Conservation (phyloP, 495 filamentous ascomycete species). For the Aspergillus campestris region DNA sequence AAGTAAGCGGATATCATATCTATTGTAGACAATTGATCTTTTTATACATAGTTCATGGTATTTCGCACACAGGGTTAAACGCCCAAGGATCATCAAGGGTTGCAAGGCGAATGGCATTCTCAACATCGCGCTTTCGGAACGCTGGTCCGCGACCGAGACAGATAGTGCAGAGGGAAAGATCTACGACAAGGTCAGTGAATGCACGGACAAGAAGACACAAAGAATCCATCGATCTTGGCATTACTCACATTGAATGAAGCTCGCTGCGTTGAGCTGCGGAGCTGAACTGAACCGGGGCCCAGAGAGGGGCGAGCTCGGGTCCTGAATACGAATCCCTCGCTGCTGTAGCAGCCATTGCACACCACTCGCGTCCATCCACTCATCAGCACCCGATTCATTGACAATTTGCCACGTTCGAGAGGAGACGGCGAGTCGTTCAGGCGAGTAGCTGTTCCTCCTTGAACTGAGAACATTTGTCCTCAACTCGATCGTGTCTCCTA, state of each 20-base stretch:
- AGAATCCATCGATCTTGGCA: conserved; percentile 1
- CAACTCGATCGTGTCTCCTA: conserved; percentile 12
- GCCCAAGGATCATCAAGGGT: conserved; percentile 16
- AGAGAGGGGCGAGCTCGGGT: conserved; percentile 3
- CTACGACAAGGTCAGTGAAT: conserved; percentile 12
- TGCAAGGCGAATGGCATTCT: conserved; percentile 17
- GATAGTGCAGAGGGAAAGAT: conserved; percentile 12
- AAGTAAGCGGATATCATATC: conserved; percentile 10
- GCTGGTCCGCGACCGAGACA: conserved; percentile 24
- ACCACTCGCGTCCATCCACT: conserved; percentile 25
- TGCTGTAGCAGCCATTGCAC: conserved; percentile 19
- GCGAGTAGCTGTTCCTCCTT: conserved; percentile 8
- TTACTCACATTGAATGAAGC: conserved; percentile 21
- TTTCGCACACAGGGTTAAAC: conserved; percentile 8
- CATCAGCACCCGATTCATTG: conserved; percentile 10
- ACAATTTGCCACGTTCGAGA: conserved; percentile 18
- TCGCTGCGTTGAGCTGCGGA: conserved; percentile 11
- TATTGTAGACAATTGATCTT: conserved; percentile 9
- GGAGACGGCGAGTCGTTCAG: conserved; percentile 9
- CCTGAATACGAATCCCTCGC: conserved; percentile 11
- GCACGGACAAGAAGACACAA: conserved; percentile 7
- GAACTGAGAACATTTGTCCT: conserved; percentile 14
- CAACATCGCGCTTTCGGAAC: conserved; percentile 20
- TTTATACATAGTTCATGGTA: conserved; percentile 9
- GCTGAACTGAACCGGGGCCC: conserved; percentile 6